These are phyloP conservation scores for Leucoagaricus sp. DNA, from an alignment of 1,284 basidiomycete species.

Conservation along the genomic window DNA sequence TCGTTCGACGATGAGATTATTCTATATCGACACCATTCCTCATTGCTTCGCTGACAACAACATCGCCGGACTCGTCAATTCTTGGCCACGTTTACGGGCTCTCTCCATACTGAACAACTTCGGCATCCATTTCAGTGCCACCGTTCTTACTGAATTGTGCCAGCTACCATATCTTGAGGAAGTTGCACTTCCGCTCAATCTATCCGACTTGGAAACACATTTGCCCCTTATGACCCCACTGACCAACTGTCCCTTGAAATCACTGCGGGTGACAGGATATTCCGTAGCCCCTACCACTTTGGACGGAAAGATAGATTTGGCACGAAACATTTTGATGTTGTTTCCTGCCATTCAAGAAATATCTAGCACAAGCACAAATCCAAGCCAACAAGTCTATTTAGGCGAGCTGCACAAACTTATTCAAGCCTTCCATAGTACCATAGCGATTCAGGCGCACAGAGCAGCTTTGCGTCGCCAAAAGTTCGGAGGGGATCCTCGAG, in stretches of 20 bases:
- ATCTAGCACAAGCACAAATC: background rate
- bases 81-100: constrained; percentile 1
- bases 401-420: background rate
- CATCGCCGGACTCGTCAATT: background rate
- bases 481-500: too few relatives aligned
- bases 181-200: constrained; percentile 1
- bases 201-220: background rate
- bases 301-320: constrained; percentile 1
- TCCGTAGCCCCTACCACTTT: background rate
- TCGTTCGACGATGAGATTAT: background rate
- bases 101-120: constrained; percentile 4
- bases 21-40: constrained; percentile 1
- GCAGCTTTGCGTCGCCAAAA: too few relatives aligned
- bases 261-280: background rate
- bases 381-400: background rate
- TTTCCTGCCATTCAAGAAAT: background rate
- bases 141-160: background rate
- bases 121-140: background rate
- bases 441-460: background rate
- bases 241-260: background rate
- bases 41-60: constrained; percentile 3
- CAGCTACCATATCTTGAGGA: background rate
- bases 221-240: background rate
- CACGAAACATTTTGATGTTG: constrained; percentile 5
- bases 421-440: background rate